Evolutionary conservation across 176 grass and related monocot genomes (phyloP).

Genomic region (Phoenix dactylifera): DNA sequence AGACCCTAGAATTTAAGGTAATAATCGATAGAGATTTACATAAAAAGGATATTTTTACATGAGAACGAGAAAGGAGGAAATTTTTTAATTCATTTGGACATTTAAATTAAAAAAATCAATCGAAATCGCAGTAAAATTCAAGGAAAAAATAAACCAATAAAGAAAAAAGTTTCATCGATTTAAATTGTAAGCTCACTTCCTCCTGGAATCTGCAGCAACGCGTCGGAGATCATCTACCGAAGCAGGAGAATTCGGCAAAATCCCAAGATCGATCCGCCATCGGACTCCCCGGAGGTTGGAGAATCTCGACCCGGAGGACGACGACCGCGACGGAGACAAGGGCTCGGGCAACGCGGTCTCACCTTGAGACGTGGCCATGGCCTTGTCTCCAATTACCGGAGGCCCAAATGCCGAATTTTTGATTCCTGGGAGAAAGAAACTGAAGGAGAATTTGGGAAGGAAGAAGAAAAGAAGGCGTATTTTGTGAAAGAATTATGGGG

Average conservation of each 20-base stretch:
- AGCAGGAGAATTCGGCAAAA: constrained; percentile 38
- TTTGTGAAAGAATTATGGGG: not conserved
- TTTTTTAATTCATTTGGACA: not conserved
- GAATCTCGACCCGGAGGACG: constrained; percentile 18
- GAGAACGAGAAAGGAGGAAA: not conserved
- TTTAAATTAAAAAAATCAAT: not conserved
- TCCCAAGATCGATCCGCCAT: constrained; percentile 68
- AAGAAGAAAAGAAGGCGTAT: not conserved
- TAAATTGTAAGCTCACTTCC: constrained; percentile 39
- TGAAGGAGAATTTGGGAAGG: no score
- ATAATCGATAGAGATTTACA: no score
- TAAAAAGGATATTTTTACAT: no score
- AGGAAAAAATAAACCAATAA: not conserved
- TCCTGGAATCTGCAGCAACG: constrained; percentile 78
- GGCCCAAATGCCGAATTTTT: no score
- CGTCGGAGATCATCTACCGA: constrained; percentile 68
- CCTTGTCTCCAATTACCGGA: not conserved
- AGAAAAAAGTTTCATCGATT: not conserved
- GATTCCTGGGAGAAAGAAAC: no score
- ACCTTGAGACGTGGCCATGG: no score
- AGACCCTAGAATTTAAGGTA: no score
- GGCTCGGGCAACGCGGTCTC: constrained; percentile 1
- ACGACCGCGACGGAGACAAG: no score
- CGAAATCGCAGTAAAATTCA: no score
- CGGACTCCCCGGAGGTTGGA: constrained; percentile 50